Conservation (phyloP, 2,329 filamentous ascomycete species). For the Apiospora marii region DNA sequence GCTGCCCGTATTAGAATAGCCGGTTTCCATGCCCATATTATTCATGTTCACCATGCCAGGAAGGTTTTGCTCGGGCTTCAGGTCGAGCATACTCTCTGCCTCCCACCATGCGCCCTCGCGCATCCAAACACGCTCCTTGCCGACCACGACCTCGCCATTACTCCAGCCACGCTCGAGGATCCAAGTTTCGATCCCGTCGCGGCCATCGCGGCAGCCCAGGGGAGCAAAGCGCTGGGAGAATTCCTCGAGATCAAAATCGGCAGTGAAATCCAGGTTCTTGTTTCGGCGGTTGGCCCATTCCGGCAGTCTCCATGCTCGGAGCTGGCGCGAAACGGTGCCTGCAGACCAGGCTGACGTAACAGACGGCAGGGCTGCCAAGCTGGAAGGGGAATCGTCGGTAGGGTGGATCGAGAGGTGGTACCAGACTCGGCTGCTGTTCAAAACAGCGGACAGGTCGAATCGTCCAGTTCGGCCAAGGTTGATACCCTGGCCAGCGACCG, state of each 20-base stretch:
- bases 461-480: conserved; percentile 79
- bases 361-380: conserved; percentile 74
- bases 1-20: conserved; percentile 71
- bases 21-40: conserved; percentile 68
- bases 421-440: conserved; percentile 90
- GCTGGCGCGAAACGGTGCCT: conserved; percentile 87
- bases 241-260: conserved; percentile 94
- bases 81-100: conserved; percentile 92
- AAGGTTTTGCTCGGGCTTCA: conserved; percentile 67
- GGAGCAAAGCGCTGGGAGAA: conserved; percentile 83
- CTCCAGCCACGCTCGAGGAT: conserved; percentile 95
- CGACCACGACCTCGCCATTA: conserved; percentile 93
- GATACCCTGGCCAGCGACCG: conserved; percentile 79
- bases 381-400: conserved; percentile 83
- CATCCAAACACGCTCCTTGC: conserved; percentile 94
- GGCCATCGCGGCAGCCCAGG: conserved; percentile 88
- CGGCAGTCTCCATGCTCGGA: conserved; percentile 90
- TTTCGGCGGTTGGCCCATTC: conserved; percentile 97
- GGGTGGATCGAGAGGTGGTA: conserved; percentile 93
- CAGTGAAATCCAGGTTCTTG: conserved; percentile 91
- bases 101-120: conserved; percentile 97
- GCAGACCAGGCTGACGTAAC: conserved; percentile 91
- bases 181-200: conserved; percentile 94
- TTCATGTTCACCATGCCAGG: conserved; percentile 42
- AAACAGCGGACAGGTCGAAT: conserved; percentile 76